These are phyloP conservation scores for Dysphania ambrosioides DNA, from an alignment of 148 eudicot species.

Conservation along the genomic window DNA sequence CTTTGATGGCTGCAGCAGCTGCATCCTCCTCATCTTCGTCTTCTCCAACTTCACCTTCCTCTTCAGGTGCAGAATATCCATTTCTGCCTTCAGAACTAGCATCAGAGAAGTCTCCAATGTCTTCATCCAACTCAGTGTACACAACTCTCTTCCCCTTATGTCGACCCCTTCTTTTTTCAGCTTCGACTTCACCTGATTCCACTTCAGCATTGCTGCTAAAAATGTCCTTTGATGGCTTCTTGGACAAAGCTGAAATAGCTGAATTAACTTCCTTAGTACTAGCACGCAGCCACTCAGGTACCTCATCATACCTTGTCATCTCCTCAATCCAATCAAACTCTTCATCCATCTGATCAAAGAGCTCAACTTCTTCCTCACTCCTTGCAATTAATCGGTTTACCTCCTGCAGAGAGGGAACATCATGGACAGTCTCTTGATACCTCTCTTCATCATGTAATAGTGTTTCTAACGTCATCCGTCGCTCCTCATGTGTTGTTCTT, in stretches of 20 bases:
- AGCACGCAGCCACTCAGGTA: slow-evolving; percentile 93
- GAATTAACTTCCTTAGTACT: slow-evolving; percentile 71
- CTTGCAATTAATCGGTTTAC: slow-evolving; percentile 97
- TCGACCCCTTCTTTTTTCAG: slow-evolving; percentile 70
- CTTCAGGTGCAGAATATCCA: slow-evolving; percentile 57
- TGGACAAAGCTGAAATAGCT: slow-evolving; percentile 59
- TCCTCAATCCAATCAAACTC: slow-evolving; percentile 87
- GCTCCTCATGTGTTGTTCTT: slow-evolving; percentile 96
- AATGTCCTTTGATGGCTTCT: slow-evolving; percentile 64
- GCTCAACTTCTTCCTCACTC: slow-evolving; percentile 93
- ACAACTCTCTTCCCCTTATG: slow-evolving; percentile 61
- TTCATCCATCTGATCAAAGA: slow-evolving; percentile 99
- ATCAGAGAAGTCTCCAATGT: slow-evolving; percentile 66
- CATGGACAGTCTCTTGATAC: slow-evolving; percentile 92
- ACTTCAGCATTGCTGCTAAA: slow-evolving; percentile 38
- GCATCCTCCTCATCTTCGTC: slow-evolving; percentile 69
- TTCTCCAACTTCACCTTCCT: slow-evolving; percentile 72
- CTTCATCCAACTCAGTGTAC: slow-evolving; percentile 88
- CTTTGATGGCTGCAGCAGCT: slow-evolving; percentile 41
- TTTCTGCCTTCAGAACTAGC: slow-evolving; percentile 80
- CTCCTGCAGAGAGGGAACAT: slow-evolving; percentile 92
- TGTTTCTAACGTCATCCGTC: slow-evolving; percentile 93
- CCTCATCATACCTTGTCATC: slow-evolving; percentile 84
- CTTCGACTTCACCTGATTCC: slow-evolving; percentile 49
- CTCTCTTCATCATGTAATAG: slow-evolving; percentile 96